Base-by-base conservation (phyloP, 2,329 filamentous ascomycete species). In the Penicillium expansum region DNA sequence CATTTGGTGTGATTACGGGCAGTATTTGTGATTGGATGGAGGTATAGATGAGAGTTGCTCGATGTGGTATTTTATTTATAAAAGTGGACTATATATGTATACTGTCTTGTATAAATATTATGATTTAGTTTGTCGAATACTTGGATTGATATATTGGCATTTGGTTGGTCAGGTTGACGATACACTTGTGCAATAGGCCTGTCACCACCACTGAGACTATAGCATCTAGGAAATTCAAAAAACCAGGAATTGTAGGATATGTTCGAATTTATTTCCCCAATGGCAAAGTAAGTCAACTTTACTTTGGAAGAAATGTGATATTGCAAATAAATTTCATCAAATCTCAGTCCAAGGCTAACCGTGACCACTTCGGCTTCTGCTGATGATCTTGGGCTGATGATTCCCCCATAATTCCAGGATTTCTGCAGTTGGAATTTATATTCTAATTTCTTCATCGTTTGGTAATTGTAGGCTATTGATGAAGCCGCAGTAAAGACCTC, bases 1-100 rank as follows among this genome's bases (percentile, higher is more conserved):
- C 1, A 33, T 47, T 45, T 2, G 35, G 29, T 18, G 3, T 35
- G 41, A n/a, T 32, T 45, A 39, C 13, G 13, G 48, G 24, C 32
- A 52, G 29, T 44, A 47, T 5, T 5, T 42, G 16, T 52, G 53
- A 52, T 55, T 55, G 53, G 53, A 51, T 44, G 14, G 20, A 22
- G 5, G 29, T 52, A 38, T 43, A 51, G 32, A 39, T 33, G 18
- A 16, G n/a, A 27, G 30, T 14, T 32, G 16, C 35, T 54, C 16
- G 22, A 54, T 54, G 33, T 13, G 51, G 43, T 33, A 48, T 41
- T 39, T 8, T 42, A 39, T 54, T 54, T 54, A 41, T 20, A 10
- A 32, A 18, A 24, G 9, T 18, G 24, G 14, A 38, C 5, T 38
- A 48, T 27, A 32, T 24, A 24, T 24, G 5, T 24, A 24, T n/a